A percentile compares a stretch with the other conserved stretches of the same genome.
phyloP scores from a whole-genome alignment of 1,284 basidiomycete genomes.

The Ganoderma lucidum region DNA sequence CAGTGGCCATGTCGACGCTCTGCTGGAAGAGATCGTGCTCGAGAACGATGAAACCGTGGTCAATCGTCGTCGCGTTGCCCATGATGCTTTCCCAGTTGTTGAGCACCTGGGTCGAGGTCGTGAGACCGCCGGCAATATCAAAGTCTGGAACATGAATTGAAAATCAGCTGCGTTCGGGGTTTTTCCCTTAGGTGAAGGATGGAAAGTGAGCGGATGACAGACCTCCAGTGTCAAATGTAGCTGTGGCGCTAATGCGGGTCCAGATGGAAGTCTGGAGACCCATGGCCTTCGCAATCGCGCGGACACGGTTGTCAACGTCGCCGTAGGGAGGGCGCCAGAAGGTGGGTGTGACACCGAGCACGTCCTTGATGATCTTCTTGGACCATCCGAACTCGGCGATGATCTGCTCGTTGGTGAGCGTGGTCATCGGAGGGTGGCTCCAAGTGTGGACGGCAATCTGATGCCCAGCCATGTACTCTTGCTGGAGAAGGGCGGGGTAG shows the following conservation, averaged over 20 bases:
- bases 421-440: constrained; percentile 75
- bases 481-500: constrained; percentile 67
- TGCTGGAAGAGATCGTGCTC: constrained; percentile 79
- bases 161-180: neutral
- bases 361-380: constrained; percentile 84
- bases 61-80: constrained; percentile 54
- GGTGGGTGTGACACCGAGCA: constrained; percentile 74
- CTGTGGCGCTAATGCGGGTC: constrained; percentile 64
- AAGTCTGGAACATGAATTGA: constrained; percentile 60
- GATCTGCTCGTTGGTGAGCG: constrained; percentile 82
- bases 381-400: constrained; percentile 92
- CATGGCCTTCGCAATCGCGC: constrained; percentile 79
- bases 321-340: constrained; percentile 74
- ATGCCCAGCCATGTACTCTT: constrained; percentile 77
- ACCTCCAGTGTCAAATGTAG: constrained; percentile 75
- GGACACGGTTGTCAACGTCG: constrained; percentile 83
- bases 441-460: constrained; percentile 78
- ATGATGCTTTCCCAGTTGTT: constrained; percentile 73
- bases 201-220: constrained; percentile 27
- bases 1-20: constrained; percentile 73
- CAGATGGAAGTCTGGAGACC: constrained; percentile 72
- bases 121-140: constrained; percentile 73
- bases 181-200: neutral
- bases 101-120: constrained; percentile 64
- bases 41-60: constrained; percentile 76